These are phyloP conservation scores for Dryadomyces quercivorus DNA, from an alignment of 2,329 filamentous ascomycete species.

Conservation along the genomic window DNA sequence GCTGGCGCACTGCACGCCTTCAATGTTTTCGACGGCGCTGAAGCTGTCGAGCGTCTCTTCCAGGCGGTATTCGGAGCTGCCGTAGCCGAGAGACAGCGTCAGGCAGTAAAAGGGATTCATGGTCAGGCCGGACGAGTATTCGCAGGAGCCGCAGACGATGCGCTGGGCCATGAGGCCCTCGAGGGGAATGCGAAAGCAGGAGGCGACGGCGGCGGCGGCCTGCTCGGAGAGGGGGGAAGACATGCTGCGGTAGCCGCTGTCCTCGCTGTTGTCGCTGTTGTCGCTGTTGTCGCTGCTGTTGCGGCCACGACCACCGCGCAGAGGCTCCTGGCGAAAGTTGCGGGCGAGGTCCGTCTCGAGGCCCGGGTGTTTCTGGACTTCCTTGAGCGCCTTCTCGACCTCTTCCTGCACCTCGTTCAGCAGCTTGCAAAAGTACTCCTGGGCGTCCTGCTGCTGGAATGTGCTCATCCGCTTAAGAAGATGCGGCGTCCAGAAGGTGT, in stretches of 20 bases:
- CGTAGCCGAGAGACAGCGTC: constrained; percentile 65
- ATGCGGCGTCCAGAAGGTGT: constrained; percentile 68
- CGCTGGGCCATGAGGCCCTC: constrained; percentile 82
- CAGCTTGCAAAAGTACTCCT: constrained; percentile 91
- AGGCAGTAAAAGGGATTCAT: constrained; percentile 91
- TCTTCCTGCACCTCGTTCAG: constrained; percentile 77
- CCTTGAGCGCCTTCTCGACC: constrained; percentile 36
- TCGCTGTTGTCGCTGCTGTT: constrained; percentile 8
- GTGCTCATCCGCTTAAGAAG: constrained; percentile 86
- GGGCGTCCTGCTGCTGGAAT: constrained; percentile 93
- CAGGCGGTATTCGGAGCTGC: constrained; percentile 52
- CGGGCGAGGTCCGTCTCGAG: constrained; percentile 23
- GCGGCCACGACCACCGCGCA: neutral
- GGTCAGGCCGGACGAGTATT: constrained; percentile 75
- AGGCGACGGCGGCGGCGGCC: constrained; percentile 20
- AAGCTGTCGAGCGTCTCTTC: constrained; percentile 74
- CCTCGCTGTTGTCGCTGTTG: constrained; percentile 39
- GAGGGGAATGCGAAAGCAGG: constrained; percentile 55
- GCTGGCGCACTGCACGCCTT: constrained; percentile 81
- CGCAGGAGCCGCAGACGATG: constrained; percentile 76
- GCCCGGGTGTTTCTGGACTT: constrained; percentile 21
- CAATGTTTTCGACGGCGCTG: constrained; percentile 72
- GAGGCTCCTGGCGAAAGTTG: constrained; percentile 14
- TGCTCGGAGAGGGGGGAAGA: constrained; percentile 25
- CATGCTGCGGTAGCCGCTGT: constrained; percentile 43